Percentiles rank a stretch among this genome's conserved stretches.
phyloP scores from a whole-genome alignment of 768 basidiomycete genomes.

The Strobilomyces confusus region DNA sequence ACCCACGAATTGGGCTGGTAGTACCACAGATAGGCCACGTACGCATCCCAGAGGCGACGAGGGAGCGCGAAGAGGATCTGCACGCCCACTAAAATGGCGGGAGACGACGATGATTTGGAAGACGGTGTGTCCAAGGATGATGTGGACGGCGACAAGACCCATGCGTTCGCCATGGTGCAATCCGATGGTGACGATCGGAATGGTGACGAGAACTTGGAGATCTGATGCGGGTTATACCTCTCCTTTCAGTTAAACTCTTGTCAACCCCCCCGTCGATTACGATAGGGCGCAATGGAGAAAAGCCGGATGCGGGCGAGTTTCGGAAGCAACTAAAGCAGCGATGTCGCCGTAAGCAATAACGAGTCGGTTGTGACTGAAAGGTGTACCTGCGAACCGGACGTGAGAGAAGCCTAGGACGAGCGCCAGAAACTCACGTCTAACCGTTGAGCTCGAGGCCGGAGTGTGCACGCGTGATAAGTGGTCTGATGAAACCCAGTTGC shows the following conservation, averaged over 20 bases:
- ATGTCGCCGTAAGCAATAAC: background rate
- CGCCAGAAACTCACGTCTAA: background rate
- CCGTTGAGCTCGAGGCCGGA: background rate
- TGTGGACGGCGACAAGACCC: constrained; percentile 7
- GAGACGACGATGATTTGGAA: constrained; percentile 10
- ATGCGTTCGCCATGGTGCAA: constrained; percentile 8
- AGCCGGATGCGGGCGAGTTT: constrained; percentile 4
- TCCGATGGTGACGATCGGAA: constrained; percentile 6
- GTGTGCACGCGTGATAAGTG: background rate
- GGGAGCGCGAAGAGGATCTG: constrained; percentile 28
- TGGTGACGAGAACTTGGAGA: background rate
- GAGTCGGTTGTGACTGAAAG: background rate
- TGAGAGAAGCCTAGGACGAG: background rate
- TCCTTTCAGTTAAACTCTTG: constrained; percentile 4
- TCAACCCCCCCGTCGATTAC: constrained; percentile 15
- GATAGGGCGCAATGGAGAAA: constrained; percentile 21
- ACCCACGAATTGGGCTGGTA: constrained; percentile 68
- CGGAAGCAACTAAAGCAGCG: background rate
- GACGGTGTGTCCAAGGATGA: constrained; percentile 5
- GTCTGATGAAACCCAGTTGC: background rate
- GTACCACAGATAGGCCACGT: constrained; percentile 59
- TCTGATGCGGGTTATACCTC: background rate
- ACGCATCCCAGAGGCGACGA: constrained; percentile 51
- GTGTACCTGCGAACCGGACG: background rate
- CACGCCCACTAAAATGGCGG: constrained; percentile 17